phyloP scores from a whole-genome alignment of 2,329 filamentous ascomycete species.

The Colletotrichum tropicicola region DNA sequence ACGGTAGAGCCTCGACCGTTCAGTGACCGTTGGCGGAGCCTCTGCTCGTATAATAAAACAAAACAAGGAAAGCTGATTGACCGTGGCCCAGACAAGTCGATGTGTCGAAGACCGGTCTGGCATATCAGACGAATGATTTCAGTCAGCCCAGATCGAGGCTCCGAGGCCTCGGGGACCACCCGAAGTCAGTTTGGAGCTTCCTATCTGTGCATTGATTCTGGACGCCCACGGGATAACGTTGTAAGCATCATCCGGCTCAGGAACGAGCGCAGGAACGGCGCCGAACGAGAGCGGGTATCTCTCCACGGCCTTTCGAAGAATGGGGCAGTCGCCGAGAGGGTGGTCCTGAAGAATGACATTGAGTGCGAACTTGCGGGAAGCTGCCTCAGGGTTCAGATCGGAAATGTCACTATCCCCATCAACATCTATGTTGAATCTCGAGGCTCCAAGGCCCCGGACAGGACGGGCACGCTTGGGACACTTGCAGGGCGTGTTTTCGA shows the following conservation, averaged over 20 bases:
- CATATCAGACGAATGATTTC: neutral
- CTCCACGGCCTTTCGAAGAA: neutral
- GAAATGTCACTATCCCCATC: neutral
- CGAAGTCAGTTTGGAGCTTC: neutral
- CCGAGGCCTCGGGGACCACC: neutral
- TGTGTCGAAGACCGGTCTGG: neutral
- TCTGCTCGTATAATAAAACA: neutral
- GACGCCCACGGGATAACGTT: neutral
- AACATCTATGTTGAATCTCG: neutral
- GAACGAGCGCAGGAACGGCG: neutral
- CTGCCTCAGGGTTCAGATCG: too few species aligned
- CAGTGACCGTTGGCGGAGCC: neutral
- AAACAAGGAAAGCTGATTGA: neutral
- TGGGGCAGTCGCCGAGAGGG: neutral
- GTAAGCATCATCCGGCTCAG: neutral
- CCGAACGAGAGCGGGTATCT: neutral
- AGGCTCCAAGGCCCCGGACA: neutral
- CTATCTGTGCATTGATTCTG: neutral
- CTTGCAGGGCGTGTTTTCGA: neutral
- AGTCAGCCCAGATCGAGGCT: neutral
- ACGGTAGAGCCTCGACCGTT: neutral
- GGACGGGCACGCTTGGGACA: neutral
- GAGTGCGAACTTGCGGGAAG: neutral
- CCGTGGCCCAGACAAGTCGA: neutral
- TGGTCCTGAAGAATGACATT: neutral